Evolutionary conservation across 2,329 filamentous ascomycete species (phyloP).

Genomic region (Claviceps sp.): DNA sequence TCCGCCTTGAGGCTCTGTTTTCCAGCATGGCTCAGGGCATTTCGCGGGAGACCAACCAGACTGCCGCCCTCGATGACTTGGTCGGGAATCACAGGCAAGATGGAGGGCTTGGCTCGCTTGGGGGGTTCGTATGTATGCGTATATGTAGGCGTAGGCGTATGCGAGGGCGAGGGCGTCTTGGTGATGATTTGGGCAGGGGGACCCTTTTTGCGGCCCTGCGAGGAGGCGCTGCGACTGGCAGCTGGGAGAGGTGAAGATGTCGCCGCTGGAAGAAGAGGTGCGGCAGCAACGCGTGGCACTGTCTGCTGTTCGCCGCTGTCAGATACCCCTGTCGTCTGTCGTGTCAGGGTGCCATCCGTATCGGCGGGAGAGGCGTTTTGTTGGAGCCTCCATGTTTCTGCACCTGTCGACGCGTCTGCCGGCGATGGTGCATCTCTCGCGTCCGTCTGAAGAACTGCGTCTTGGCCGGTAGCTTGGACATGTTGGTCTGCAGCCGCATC

Average conservation of each 20-base stretch:
- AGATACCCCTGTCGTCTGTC: not conserved
- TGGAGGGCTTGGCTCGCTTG: not conserved
- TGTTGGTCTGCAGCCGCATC: conserved; percentile 23
- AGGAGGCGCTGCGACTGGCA: not conserved
- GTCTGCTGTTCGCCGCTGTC: not conserved
- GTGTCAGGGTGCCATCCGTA: not conserved
- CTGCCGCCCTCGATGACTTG: conserved; percentile 19
- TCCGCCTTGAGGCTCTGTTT: conserved; percentile 15
- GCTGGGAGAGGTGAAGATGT: not conserved
- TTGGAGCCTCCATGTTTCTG: not conserved
- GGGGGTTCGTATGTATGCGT: not conserved
- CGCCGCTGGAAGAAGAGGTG: too few relatives aligned
- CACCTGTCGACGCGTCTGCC: not conserved
- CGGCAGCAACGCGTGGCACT: not conserved
- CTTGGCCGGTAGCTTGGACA: not conserved
- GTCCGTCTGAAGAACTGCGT: not conserved
- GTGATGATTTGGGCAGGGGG: not conserved
- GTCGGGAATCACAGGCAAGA: conserved; percentile 4
- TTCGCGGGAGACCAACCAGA: conserved; percentile 20
- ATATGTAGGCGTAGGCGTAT: not conserved
- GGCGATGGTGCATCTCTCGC: not conserved
- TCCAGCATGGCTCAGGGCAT: conserved; percentile 13
- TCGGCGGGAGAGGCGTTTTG: not conserved
- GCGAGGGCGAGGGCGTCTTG: not conserved
- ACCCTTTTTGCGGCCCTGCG: not conserved